Evolutionary conservation across 148 eudicot species (phyloP).

Genomic region (Gaultheria prostrata): DNA sequence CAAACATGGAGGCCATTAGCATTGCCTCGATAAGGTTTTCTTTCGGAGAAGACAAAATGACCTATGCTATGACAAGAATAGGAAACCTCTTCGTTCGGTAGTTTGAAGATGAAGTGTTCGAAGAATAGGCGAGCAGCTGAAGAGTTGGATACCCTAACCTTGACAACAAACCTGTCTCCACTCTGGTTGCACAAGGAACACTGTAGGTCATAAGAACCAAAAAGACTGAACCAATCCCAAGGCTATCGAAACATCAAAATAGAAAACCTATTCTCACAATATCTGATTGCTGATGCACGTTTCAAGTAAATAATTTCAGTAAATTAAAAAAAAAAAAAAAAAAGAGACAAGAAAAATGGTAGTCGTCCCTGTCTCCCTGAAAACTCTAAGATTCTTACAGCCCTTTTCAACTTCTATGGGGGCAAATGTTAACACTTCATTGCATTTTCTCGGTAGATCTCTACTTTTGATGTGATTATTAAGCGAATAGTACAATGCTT

Average conservation of each 20-base stretch:
- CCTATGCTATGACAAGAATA: not conserved
- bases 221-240: not conserved
- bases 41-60: not conserved
- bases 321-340: not conserved
- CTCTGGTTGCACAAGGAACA: slow-evolving; percentile 43
- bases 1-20: slow-evolving; percentile 2
- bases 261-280: not conserved
- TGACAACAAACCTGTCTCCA: slow-evolving; percentile 77
- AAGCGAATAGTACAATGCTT: not conserved
- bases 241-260: not conserved
- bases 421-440: not conserved
- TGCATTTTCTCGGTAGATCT: not conserved
- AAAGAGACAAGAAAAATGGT: not conserved
- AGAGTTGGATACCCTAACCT: slow-evolving; percentile 60
- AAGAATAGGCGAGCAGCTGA: slow-evolving; percentile 80
- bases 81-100: slow-evolving; percentile 72
- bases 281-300: not conserved
- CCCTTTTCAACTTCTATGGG: not conserved
- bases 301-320: not conserved
- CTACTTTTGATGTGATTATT: not conserved
- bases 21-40: not conserved
- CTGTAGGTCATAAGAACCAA: not conserved
- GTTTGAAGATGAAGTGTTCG: slow-evolving; percentile 72
- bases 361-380: no score
- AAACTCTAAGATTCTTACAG: not conserved